phyloP scores from a whole-genome alignment of 2,329 filamentous ascomycete species.

The Ophiostoma perfectum region DNA sequence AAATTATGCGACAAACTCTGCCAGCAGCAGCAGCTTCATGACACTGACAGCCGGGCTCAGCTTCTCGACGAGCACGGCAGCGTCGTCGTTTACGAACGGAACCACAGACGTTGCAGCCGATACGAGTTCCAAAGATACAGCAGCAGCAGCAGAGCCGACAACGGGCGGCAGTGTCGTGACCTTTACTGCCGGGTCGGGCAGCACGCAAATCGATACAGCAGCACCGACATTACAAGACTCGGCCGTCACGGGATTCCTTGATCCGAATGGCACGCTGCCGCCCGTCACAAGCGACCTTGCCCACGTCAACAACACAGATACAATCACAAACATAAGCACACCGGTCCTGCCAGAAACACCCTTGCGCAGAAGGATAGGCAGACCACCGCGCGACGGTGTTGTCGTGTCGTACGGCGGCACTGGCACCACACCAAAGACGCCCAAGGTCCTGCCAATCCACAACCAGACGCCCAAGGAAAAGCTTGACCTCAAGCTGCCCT shows the following conservation, averaged over 20 bases:
- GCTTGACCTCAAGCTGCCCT: slow-evolving; percentile 69
- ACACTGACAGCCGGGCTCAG: not conserved
- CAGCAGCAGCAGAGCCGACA: not conserved
- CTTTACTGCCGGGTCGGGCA: not conserved
- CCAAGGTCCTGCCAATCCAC: slow-evolving; percentile 66
- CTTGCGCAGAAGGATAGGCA: slow-evolving; percentile 36
- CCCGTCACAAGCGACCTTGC: too few relatives aligned
- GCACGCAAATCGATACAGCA: slow-evolving; percentile 29
- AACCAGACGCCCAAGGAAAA: slow-evolving; percentile 77
- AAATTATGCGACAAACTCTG: not conserved
- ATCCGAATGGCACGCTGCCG: not conserved
- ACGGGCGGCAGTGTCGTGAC: not conserved
- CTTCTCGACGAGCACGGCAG: not conserved
- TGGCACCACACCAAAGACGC: slow-evolving; percentile 46
- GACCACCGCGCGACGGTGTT: slow-evolving; percentile 47
- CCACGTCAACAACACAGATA: not conserved
- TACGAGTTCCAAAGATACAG: not conserved
- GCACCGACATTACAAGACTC: too few relatives aligned
- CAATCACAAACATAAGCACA: not conserved
- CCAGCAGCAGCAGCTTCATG: not conserved
- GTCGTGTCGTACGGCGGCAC: slow-evolving; percentile 49
- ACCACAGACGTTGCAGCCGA: not conserved
- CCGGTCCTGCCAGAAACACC: slow-evolving; percentile 21
- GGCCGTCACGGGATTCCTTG: too few relatives aligned
- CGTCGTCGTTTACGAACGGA: not conserved